Evolutionary conservation across 176 grass and related monocot species (phyloP).

Genomic region (Rhynchospora tenuis): DNA sequence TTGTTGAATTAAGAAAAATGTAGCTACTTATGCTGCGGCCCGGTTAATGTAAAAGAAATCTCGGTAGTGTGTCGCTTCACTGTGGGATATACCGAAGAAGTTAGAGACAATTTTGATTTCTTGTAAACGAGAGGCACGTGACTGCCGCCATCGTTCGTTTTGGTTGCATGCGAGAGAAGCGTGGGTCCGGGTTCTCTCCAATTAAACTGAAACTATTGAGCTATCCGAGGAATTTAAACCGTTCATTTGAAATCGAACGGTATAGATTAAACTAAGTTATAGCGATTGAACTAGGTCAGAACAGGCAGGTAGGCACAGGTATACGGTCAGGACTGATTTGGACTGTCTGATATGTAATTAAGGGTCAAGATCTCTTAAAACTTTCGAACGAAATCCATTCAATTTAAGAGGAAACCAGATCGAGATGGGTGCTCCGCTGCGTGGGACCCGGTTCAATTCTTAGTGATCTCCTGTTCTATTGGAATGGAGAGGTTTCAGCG

Average conservation of each 20-base stretch:
- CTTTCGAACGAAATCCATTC: not conserved
- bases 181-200: not conserved
- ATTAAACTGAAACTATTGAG: not conserved
- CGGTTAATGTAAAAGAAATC: not conserved
- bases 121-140: conserved; percentile 1
- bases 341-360: not conserved
- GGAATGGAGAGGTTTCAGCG: not conserved
- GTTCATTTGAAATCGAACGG: not conserved
- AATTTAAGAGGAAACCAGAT: not conserved
- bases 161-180: conserved; percentile 6
- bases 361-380: not conserved
- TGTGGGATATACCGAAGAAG: not conserved
- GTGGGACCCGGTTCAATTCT: not conserved
- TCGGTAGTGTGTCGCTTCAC: not conserved
- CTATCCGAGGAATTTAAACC: not conserved
- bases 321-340: not conserved
- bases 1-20: not conserved
- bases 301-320: not conserved
- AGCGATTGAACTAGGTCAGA: too few relatives aligned
- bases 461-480: not conserved
- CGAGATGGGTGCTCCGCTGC: not conserved
- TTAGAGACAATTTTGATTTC: not conserved
- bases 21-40: not conserved
- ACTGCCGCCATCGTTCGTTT: not conserved
- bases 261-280: not conserved